phyloP scores from a whole-genome alignment of 2,329 filamentous ascomycete species.

The Acrodontium crateriforme region DNA sequence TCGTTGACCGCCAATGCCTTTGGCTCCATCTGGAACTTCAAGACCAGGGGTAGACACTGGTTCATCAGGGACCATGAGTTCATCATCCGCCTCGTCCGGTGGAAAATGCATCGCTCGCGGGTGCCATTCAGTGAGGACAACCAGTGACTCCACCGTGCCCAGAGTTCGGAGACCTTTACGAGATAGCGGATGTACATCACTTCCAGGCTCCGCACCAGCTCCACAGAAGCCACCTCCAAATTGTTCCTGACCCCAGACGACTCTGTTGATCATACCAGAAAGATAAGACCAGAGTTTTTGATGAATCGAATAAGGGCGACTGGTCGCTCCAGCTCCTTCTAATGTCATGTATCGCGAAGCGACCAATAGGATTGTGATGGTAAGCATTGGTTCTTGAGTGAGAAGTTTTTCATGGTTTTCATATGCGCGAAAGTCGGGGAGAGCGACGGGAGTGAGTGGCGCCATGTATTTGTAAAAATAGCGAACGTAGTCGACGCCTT shows the following conservation, averaged over 20 bases:
- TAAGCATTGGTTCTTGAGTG: slow-evolving; percentile 82
- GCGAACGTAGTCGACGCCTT: slow-evolving; percentile 85
- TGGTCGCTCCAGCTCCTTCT: slow-evolving; percentile 64
- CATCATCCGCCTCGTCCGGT: slow-evolving; percentile 51
- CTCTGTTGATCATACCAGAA: slow-evolving; percentile 85
- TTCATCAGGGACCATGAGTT: slow-evolving; percentile 55
- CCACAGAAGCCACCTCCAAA: slow-evolving; percentile 81
- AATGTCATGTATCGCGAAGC: slow-evolving; percentile 76
- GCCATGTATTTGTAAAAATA: slow-evolving; percentile 92
- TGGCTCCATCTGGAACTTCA: slow-evolving; percentile 36
- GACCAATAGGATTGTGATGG: slow-evolving; percentile 82
- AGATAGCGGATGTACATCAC: slow-evolving; percentile 46
- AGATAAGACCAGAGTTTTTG: slow-evolving; percentile 92
- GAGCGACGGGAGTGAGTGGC: slow-evolving; percentile 83
- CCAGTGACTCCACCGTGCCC: slow-evolving; percentile 84
- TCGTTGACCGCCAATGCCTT: slow-evolving; percentile 62
- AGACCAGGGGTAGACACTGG: slow-evolving; percentile 47
- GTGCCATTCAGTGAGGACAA: slow-evolving; percentile 95
- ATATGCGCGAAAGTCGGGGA: slow-evolving; percentile 78
- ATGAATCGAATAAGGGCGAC: slow-evolving; percentile 80
- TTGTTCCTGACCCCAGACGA: slow-evolving; percentile 91
- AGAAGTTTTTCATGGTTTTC: slow-evolving; percentile 66
- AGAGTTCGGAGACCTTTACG: slow-evolving; percentile 66
- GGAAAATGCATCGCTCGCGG: slow-evolving; percentile 90
- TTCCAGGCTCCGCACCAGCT: slow-evolving; percentile 52